Evolutionary conservation across 306 rosid species (phyloP), one percentile per base, ranked within the genome.

Genomic region (Lathyrus tuberosus): DNA sequence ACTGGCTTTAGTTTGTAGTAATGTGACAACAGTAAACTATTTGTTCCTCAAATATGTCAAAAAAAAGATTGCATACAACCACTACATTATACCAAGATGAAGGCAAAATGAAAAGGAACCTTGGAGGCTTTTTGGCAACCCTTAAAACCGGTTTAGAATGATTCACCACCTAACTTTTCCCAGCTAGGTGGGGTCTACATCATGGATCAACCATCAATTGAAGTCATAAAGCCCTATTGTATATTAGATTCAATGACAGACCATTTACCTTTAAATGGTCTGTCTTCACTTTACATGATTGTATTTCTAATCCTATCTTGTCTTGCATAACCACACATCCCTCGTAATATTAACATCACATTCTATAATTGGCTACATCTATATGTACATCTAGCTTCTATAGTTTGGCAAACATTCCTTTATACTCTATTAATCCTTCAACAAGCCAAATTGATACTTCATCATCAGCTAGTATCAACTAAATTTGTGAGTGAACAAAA

Each of bases 361-460:
- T 58, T 30, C 42, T 58, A 58, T 11, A 14, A 30, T 15, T 31
- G 22, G 64, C 42, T 28, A 16, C 6, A 8, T 14, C 8, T 57
- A 58, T 30, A 20, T 18, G 49, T 26, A 37, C 57, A 49, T 62
- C 53, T 0, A 20, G n/a, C 16, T 62, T 72, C 10, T 37, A 62
- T 22, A 47, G 62, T 8, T 35, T 8, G 12, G 51, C 52, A 62
- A 67, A 15, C 12, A 30, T 6, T 10, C 60, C 46, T 31, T 18
- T 43, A 40, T 56, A 54, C 24, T 41, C 26, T 33, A 37, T 10
- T 54, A 35, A 33, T 43, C 62, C 22, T 58, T 61, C 59, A 40
- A 30, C 43, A 22, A 61, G 26, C 75, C 60, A 60, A 61, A 49
- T 16, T 48, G 17, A 72, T 46, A 52, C 78, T 72, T 46, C 73